Evolutionary conservation across 768 basidiomycete genomes (phyloP).

Genomic region (Termitomyces sp.): DNA sequence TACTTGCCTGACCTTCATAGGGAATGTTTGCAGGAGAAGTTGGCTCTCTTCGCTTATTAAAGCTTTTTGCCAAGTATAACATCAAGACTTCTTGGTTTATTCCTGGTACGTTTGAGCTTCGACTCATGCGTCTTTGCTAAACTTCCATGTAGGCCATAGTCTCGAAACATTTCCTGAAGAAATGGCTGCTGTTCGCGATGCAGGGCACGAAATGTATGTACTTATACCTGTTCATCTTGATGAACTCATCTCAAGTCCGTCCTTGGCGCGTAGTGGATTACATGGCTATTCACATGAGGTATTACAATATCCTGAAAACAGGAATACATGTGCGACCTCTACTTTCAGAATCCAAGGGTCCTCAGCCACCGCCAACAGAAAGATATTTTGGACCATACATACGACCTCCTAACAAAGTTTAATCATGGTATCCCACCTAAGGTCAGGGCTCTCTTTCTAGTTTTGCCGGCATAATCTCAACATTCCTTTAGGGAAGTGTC

Average conservation of each 20-base stretch:
- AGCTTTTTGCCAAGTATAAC: slow-evolving; percentile 66
- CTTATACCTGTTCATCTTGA: not conserved
- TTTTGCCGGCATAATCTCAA: not conserved
- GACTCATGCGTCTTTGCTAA: not conserved
- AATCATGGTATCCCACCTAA: slow-evolving; percentile 54
- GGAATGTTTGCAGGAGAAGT: slow-evolving; percentile 78
- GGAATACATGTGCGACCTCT: not conserved
- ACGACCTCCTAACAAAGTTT: slow-evolving; percentile 59
- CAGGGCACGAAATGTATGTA: slow-evolving; percentile 63
- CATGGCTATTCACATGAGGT: slow-evolving; percentile 73
- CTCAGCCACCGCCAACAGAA: slow-evolving; percentile 64
- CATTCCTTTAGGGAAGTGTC: slow-evolving; percentile 39
- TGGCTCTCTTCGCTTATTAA: slow-evolving; percentile 60
- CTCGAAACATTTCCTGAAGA: slow-evolving; percentile 70
- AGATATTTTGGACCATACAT: slow-evolving; percentile 64
- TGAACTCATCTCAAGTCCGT: not conserved
- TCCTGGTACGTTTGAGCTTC: slow-evolving; percentile 37
- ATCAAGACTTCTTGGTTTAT: slow-evolving; percentile 73
- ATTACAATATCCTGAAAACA: not conserved
- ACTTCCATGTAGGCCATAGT: slow-evolving; percentile 48
- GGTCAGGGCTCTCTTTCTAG: slow-evolving; percentile 10
- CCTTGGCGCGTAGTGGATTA: slow-evolving; percentile 38
- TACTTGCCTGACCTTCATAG: slow-evolving; percentile 12
- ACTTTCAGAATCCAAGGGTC: slow-evolving; percentile 46
- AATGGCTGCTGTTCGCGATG: slow-evolving; percentile 65